Evolutionary conservation across 2,329 filamentous ascomycete genomes (phyloP), one percentile per base, ranked within the genome.

Genomic region (Venturia pyrina): DNA sequence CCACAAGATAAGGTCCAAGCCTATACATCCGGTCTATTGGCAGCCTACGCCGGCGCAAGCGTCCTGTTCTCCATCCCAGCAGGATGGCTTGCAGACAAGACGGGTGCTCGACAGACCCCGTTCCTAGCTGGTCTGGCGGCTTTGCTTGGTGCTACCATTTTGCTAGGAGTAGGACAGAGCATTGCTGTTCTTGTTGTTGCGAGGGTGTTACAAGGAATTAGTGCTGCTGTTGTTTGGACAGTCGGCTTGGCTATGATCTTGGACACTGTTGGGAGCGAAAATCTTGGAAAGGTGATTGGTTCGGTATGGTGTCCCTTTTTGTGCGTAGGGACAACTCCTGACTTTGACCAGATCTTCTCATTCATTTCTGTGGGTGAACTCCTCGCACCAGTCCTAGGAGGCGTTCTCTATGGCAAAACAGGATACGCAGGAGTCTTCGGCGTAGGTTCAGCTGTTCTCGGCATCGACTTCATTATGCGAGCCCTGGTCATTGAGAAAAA

Each of bases 401-500:
- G 87, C 0, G 70, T 86, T 0, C 72, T 88, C 0, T 88, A 88
- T 70, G 78, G 83, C 37, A 82, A 82, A 69, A 79, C 81, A 0
- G 86, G 86, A 2, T 84, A 84, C 70, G 71, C 74, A 13, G 85
- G 83, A 0, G 85, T 88, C 0, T 87, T 87, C 71, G 81, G 80
- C 0, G 74, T 87, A 24, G 82, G 80, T 0, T 78, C 84, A 61
- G 81, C 76, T 0, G 73, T 88, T 10, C 72, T 89, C 0, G 79
- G 71, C 0, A 67, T 88, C 15, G 86, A 89, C 72, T 83, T 88
- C 67, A 65, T 83, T 32, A 82, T 88, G 80, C 81, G 87, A 17
- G 70, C 85, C 0, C 72, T 85, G 5, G 78, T 89, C 64, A 79
- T 89, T n/a, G 86, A 89, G 73, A 87, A 86, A 73, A 85, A 84